Evolutionary conservation across 1,284 basidiomycete species (phyloP), one percentile per base, ranked within the genome.

Genomic region (Ceratobasidium sp.): DNA sequence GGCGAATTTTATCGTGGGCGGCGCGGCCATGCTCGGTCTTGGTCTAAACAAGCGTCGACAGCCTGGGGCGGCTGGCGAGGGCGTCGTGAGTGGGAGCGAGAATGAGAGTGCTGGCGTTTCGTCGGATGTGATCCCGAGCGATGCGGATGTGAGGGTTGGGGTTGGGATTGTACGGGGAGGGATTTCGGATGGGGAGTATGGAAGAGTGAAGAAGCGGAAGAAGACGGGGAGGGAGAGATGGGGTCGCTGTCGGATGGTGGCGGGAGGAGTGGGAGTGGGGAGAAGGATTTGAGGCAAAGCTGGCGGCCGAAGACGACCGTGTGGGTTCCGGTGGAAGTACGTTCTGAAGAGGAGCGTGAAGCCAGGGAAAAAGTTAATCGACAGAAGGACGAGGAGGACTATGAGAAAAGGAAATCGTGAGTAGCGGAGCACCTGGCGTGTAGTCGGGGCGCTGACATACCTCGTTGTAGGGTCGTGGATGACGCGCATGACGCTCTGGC

Each of bases 1-100:
- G 61, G 71, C 71, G 25, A 74, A 74, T 46, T 64, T 74, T 51
- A 74, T 74, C 46, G 62, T 74, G 32, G 71, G 71, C 32, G 71
- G 71, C 9, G 71, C 71, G 9, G 61, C 71, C 6, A 59, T 74
- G 37, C 52, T 70, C 32, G 52, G 52, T 1, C 71, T 74, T 29
- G 56, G 65, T 15, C 15, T 67, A 19, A 64, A 54, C 46, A 56
- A 34, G 49, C 59, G 61, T 19, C 59, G 61, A 22, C 40, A 56
- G 44, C 25, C 46, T 40, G 49, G 46, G 54, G 52, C 51, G 43
- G 6, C 2, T 17, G 44, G 69, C 9, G 19, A 34, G n/a, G 61
- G 40, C 15, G 61, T 62, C 37, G 40, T 73, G 29, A 74, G 71
- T n/a, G 71, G 71, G 61, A 74, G 71, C 51, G 71, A 74, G 52